Evolutionary conservation across 441 rosid genomes (phyloP).

Genomic region (Melastoma candidum): DNA sequence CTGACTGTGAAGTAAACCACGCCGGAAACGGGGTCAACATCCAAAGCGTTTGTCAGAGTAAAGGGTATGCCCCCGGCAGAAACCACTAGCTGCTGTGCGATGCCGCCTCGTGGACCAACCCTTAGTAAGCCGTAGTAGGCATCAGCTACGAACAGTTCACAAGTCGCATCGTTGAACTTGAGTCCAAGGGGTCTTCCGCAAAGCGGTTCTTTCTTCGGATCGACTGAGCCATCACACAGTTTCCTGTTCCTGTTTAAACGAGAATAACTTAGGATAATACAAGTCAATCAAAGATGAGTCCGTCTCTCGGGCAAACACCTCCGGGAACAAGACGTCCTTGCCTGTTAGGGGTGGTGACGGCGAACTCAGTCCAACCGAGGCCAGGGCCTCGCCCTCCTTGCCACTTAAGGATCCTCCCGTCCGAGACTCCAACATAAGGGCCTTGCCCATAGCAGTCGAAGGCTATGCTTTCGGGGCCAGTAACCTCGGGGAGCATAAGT

Average conservation of each 20-base stretch:
- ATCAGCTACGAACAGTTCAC: slow-evolving; percentile 41
- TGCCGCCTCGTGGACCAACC: slow-evolving; percentile 33
- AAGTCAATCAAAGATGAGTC: not conserved
- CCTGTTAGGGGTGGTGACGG: slow-evolving; percentile 27
- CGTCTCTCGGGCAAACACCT: too few relatives aligned
- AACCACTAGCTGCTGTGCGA: slow-evolving; percentile 21
- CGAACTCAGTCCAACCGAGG: slow-evolving; percentile 32
- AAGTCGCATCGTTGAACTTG: slow-evolving; percentile 24
- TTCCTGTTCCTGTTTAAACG: slow-evolving; percentile 18
- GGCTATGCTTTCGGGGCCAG: slow-evolving; percentile 32
- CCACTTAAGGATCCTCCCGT: slow-evolving; percentile 41
- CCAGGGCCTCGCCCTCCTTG: not conserved
- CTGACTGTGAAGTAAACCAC: slow-evolving; percentile 35
- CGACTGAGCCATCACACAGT: slow-evolving; percentile 31
- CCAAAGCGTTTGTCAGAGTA: slow-evolving; percentile 30
- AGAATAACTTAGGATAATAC: too few relatives aligned
- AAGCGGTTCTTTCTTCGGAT: slow-evolving; percentile 21
- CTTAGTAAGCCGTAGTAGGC: slow-evolving; percentile 36
- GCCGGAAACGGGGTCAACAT: slow-evolving; percentile 27
- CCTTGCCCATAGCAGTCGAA: slow-evolving; percentile 32
- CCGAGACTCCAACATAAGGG: slow-evolving; percentile 36
- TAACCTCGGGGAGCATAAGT: slow-evolving; percentile 18
- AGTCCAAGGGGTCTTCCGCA: slow-evolving; percentile 51
- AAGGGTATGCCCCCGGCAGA: slow-evolving; percentile 30
- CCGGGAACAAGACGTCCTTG: not conserved